These are phyloP conservation scores for Boletus rufocinnamomeus DNA, from an alignment of 768 basidiomycete species.

Conservation along the genomic window DNA sequence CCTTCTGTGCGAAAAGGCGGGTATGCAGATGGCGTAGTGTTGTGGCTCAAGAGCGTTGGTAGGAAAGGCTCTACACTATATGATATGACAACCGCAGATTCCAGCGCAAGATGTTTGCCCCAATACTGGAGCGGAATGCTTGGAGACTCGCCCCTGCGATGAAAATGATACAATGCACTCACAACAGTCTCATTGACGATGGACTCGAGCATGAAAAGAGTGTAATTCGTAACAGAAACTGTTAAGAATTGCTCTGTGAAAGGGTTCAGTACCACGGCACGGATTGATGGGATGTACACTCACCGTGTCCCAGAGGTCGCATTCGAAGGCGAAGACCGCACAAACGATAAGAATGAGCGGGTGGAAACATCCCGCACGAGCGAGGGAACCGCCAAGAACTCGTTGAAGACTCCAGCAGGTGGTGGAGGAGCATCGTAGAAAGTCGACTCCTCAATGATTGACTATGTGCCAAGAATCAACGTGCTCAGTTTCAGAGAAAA, in stretches of 20 bases:
- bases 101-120: background rate
- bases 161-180: conserved; percentile 8
- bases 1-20: conserved; percentile 34
- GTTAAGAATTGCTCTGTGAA: background rate
- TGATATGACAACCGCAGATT: background rate
- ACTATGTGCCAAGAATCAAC: background rate
- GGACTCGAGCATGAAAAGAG: conserved; percentile 14
- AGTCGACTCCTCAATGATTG: conserved; percentile 32
- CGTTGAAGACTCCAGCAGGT: too few relatives aligned
- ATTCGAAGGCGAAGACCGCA: conserved; percentile 6
- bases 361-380: conserved; percentile 8
- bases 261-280: background rate
- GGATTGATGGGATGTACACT: background rate
- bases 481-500: background rate
- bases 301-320: conserved; percentile 10
- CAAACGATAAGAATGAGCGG: conserved; percentile 18
- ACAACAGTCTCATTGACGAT: conserved; percentile 15
- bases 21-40: background rate
- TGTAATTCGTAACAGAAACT: conserved; percentile 2
- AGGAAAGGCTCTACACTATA: conserved; percentile 41
- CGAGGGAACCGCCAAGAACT: conserved; percentile 25
- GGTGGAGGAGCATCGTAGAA: too few relatives aligned
- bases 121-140: background rate
- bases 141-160: background rate
- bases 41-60: background rate